Evolutionary conservation across 306 rosid genomes (phyloP).

Genomic region (Castanopsis chinensis): DNA sequence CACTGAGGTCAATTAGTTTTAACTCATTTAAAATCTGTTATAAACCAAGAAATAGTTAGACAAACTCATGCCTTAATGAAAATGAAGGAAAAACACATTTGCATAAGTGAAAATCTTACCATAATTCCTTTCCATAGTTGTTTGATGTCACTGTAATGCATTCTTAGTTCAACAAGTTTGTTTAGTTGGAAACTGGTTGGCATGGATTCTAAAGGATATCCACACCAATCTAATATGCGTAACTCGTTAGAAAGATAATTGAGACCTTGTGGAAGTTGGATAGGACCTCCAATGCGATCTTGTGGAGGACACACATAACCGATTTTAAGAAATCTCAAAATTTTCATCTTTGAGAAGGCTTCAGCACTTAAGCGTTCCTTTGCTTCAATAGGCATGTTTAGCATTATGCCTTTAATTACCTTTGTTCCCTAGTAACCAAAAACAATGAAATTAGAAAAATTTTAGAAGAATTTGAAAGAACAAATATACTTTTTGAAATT

Average conservation of each 20-base stretch:
- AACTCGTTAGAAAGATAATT: slow-evolving; percentile 6
- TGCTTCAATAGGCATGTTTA: not conserved
- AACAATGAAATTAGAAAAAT: not conserved
- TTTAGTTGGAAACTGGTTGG: slow-evolving; percentile 2
- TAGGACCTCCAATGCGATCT: no score
- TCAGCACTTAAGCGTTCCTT: no score
- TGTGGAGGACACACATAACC: not conserved
- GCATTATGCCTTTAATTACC: not conserved
- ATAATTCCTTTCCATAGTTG: not conserved
- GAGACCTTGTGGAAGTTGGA: not conserved
- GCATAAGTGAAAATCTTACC: not conserved
- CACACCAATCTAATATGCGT: slow-evolving; percentile 10
- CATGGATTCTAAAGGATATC: slow-evolving; percentile 14
- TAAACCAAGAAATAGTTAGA: not conserved
- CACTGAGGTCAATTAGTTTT: not conserved
- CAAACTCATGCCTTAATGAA: not conserved
- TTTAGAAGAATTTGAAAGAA: not conserved
- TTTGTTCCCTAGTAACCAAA: not conserved
- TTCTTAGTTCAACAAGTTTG: slow-evolving; percentile 5
- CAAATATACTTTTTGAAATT: no score
- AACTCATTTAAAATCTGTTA: slow-evolving; percentile 1
- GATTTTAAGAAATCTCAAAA: slow-evolving; percentile 12
- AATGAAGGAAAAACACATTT: not conserved
- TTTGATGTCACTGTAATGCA: not conserved
- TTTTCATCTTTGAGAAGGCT: slow-evolving; percentile 7